Conservation (phyloP, 2,329 filamentous ascomycete genomes). For the Moelleriella libera region DNA sequence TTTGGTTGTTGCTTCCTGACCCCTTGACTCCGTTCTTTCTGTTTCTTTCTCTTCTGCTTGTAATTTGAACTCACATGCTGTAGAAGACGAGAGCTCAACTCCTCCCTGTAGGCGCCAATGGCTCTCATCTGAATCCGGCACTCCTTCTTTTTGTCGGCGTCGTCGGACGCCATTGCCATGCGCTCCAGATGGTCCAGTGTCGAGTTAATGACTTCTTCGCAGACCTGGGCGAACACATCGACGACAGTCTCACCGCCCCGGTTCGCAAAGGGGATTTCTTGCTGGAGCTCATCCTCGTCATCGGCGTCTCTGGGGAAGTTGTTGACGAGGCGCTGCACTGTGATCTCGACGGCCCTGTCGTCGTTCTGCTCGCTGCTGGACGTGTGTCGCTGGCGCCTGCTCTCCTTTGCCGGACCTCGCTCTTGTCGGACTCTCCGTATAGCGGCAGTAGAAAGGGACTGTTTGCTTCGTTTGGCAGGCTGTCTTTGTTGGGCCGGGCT, state of each 20-base stretch:
- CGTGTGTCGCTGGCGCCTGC: conserved; percentile 9
- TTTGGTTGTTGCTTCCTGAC: neutral
- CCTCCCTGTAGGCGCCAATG: conserved; percentile 43
- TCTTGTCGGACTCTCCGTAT: too few relatives aligned
- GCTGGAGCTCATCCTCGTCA: conserved; percentile 30
- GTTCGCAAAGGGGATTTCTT: conserved; percentile 38
- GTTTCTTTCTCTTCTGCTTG: neutral
- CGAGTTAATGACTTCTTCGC: conserved; percentile 42
- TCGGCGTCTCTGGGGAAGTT: conserved; percentile 25
- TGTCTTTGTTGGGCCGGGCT: neutral
- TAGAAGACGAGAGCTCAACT: conserved; percentile 39
- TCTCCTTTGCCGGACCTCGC: conserved; percentile 2
- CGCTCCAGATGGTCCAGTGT: conserved; percentile 33
- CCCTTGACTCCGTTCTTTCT: neutral
- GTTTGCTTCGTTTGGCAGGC: neutral
- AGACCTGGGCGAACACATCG: conserved; percentile 48
- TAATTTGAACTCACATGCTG: conserved; percentile 35
- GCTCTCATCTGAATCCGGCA: conserved; percentile 39
- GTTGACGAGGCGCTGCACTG: conserved; percentile 44
- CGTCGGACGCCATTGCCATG: conserved; percentile 21
- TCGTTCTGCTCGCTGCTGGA: conserved; percentile 10
- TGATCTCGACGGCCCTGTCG: conserved; percentile 32
- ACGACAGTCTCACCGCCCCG: conserved; percentile 44
- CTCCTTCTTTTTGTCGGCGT: conserved; percentile 35
- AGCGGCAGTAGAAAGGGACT: too few relatives aligned